These are phyloP conservation scores for Aciculosporium take DNA, from an alignment of 2,329 filamentous ascomycete species.

Conservation along the genomic window DNA sequence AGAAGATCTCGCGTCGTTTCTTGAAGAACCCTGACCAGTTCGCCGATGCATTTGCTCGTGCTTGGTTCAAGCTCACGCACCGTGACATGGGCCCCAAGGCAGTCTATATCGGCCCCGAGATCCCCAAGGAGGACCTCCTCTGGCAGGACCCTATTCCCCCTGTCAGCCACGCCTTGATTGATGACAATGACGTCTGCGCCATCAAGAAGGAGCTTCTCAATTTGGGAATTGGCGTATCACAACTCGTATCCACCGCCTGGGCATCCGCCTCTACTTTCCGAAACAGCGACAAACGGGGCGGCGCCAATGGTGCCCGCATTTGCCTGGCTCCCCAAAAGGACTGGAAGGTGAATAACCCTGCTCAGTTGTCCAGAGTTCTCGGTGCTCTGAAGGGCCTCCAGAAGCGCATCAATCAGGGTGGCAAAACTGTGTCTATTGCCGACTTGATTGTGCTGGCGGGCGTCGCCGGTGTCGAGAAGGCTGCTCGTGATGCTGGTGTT, in stretches of 20 bases:
- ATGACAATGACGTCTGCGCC: slow-evolving; percentile 45
- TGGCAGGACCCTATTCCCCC: slow-evolving; percentile 65
- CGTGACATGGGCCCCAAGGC: slow-evolving; percentile 61
- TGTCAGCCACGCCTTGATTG: slow-evolving; percentile 41
- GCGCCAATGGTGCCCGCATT: slow-evolving; percentile 68
- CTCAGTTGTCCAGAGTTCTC: slow-evolving; percentile 48
- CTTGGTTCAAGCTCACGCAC: slow-evolving; percentile 76
- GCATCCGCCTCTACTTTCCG: slow-evolving; percentile 60
- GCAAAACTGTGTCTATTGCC: slow-evolving; percentile 64
- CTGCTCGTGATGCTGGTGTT: slow-evolving; percentile 32
- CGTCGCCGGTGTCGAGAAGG: slow-evolving; percentile 57
- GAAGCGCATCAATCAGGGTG: slow-evolving; percentile 48
- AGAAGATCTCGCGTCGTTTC: slow-evolving; percentile 62
- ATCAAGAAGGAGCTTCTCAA: slow-evolving; percentile 57
- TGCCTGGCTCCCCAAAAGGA: slow-evolving; percentile 56
- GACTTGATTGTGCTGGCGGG: slow-evolving; percentile 69
- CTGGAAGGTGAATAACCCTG: slow-evolving; percentile 64
- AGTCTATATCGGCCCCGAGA: slow-evolving; percentile 62
- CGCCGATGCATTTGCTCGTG: slow-evolving; percentile 52
- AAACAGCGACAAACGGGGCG: slow-evolving; percentile 65
- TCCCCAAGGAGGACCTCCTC: slow-evolving; percentile 51
- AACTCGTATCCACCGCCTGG: slow-evolving; percentile 54
- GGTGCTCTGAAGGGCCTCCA: slow-evolving; percentile 48
- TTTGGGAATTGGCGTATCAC: slow-evolving; percentile 43
- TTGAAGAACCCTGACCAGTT: slow-evolving; percentile 55